These are phyloP conservation scores for Solanum piurae DNA, from an alignment of 257 asterid species.

Conservation along the genomic window DNA sequence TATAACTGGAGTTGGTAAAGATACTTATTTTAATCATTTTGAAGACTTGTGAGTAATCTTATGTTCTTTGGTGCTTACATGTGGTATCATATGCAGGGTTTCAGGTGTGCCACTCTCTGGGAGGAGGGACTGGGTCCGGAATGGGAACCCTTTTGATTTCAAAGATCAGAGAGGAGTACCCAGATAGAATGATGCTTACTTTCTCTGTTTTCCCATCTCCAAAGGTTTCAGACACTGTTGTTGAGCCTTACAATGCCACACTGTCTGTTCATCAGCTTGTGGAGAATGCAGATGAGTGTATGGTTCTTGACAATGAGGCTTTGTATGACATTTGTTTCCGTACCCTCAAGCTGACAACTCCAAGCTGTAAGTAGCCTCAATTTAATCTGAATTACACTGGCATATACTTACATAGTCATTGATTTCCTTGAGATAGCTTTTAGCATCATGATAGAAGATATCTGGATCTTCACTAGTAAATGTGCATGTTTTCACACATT, in stretches of 20 bases:
- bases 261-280: constrained; percentile 49
- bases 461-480: not conserved
- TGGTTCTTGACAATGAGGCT: constrained; percentile 38
- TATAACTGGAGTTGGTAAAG: not conserved
- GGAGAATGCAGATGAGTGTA: constrained; percentile 43
- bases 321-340: constrained; percentile 40
- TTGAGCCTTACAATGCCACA: constrained; percentile 43
- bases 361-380: constrained; percentile 26
- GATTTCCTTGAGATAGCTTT: not conserved
- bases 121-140: constrained; percentile 49
- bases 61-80: not conserved
- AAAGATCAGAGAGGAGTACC: constrained; percentile 41
- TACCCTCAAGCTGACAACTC: constrained; percentile 36
- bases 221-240: constrained; percentile 42
- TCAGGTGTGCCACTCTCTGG: constrained; percentile 43
- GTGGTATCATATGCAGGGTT: constrained; percentile 18
- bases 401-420: not conserved
- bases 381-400: not conserved
- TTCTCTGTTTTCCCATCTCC: constrained; percentile 48
- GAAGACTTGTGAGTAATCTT: not conserved
- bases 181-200: constrained; percentile 42
- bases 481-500: not conserved
- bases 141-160: constrained; percentile 44
- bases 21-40: not conserved
- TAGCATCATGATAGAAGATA: not conserved